Percentiles rank a stretch among this genome's conserved stretches.
phyloP scores from a whole-genome alignment of 805 yeast species.

The Saitoella complicata region DNA sequence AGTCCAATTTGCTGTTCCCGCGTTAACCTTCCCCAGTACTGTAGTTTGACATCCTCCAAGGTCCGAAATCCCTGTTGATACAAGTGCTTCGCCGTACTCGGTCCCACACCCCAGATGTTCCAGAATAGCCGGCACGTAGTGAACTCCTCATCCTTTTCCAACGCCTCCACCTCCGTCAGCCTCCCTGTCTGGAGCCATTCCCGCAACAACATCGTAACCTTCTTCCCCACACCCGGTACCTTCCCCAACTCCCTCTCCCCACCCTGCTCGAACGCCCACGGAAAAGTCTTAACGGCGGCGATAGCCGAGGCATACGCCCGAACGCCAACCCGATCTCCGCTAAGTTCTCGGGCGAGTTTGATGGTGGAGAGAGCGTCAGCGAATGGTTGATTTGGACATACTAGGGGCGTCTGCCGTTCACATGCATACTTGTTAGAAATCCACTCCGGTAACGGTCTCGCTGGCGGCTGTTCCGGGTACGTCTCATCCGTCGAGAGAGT shows the following conservation, averaged over 20 bases:
- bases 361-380: slow-evolving; percentile 1
- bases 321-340: slow-evolving; percentile 7
- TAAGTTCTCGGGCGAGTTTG: slow-evolving; percentile 9
- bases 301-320: slow-evolving; percentile 13
- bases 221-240: slow-evolving; percentile 13
- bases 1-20: slow-evolving; percentile 10
- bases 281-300: slow-evolving; percentile 11
- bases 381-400: slow-evolving; percentile 7
- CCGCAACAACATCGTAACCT: slow-evolving; percentile 6
- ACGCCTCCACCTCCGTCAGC: slow-evolving; percentile 6
- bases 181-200: slow-evolving; percentile 11
- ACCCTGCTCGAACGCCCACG: slow-evolving; percentile 3
- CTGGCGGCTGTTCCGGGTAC: no score
- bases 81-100: slow-evolving; percentile 10
- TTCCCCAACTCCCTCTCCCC: slow-evolving; percentile 4
- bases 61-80: slow-evolving; percentile 8
- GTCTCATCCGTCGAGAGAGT: no score
- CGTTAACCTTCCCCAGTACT: slow-evolving; percentile 7
- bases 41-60: slow-evolving; percentile 7
- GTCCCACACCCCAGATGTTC: slow-evolving; percentile 14
- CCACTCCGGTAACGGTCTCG: no score
- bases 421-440: slow-evolving; percentile 5
- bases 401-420: slow-evolving; percentile 9
- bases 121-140: slow-evolving; percentile 1
- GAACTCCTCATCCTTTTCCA: slow-evolving; percentile 1